Evolutionary conservation across 2,329 filamentous ascomycete genomes (phyloP), one percentile per base, ranked within the genome.

Genomic region (Thielaviopsis musarum): DNA sequence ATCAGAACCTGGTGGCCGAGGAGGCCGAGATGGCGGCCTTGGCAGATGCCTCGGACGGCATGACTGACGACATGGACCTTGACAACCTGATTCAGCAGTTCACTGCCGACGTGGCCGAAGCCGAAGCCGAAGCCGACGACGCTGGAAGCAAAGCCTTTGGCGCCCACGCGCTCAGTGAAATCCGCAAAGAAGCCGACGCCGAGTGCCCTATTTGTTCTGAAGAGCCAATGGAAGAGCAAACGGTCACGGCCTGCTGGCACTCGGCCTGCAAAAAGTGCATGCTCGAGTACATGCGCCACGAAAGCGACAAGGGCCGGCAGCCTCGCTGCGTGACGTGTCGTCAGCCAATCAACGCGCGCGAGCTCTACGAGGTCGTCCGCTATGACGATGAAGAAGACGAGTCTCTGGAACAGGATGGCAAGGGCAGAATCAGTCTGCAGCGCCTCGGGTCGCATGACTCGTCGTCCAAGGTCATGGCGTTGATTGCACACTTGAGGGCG

Each of bases 241-340:
- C 87, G 0, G 93, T 98, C 1, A 97, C 93, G 0, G 88, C 89
- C 0, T 98, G 93, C 71, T 98, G 93, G 90, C 93, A 98, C 70
- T 95, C 88, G 38, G 91, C 93, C 0, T 98, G 93, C 74, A 95
- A 93, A 71, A 85, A 88, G 63, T 98, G 93, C 66, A 74, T 97
- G n/a, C 74, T 94, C 1, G 84, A 89, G 65, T 95, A 89, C 65
- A 94, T 98, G 67, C 83, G 87, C 63, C 90, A 95, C 66, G 87
- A 95, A 69, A 85, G 78, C 4, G 84, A 88, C 64, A 88, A 85
- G 61, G 83, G 84, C 52, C 80, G 88, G 56, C 70, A 85, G 0
- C 86, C 93, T 1, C 81, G 85, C 10, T 98, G 93, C 71, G 95
- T 95, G 73, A 91, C 87, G 64, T 98, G 93, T 68, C 86, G 93